Percentiles rank a stretch among this genome's conserved stretches.
Evolutionary conservation across 2,329 filamentous ascomycete species (phyloP).

Genomic region (Boeremia exigua): DNA sequence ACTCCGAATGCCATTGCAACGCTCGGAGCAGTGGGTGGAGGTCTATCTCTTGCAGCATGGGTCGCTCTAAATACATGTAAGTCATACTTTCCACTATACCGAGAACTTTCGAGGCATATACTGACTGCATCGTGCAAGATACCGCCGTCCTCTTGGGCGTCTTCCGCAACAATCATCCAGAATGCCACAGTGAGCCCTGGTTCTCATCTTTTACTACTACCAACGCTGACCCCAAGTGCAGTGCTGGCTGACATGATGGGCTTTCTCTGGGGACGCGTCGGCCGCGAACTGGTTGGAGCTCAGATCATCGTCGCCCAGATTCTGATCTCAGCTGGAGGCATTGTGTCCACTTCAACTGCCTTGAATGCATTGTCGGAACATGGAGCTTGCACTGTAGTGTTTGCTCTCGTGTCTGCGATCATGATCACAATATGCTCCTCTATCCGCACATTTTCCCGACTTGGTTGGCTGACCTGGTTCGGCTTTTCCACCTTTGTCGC

Average conservation of each 20-base stretch:
- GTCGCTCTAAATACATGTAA: not conserved
- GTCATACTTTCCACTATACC: not conserved
- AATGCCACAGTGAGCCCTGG: not conserved
- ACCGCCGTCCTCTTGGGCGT: not conserved
- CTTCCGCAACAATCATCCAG: not conserved
- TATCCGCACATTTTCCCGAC: not conserved
- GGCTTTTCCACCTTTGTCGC: conserved; percentile 2
- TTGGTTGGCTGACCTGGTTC: conserved; percentile 3
- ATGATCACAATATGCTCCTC: conserved; percentile 2
- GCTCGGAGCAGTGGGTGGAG: not conserved
- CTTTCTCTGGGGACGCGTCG: not conserved
- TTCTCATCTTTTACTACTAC: not conserved
- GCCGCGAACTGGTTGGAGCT: not conserved
- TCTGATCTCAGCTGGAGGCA: not conserved
- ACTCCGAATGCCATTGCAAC: not conserved
- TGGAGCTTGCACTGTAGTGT: not conserved
- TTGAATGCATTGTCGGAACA: not conserved
- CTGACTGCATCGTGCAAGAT: not conserved
- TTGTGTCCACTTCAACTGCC: conserved; percentile 1
- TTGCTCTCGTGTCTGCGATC: not conserved
- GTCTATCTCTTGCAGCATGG: not conserved
- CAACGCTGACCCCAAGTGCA: not conserved
- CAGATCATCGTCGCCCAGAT: conserved; percentile 1
- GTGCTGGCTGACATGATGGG: conserved; percentile 4
- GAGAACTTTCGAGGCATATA: not conserved